Base-by-base conservation (phyloP, 495 filamentous ascomycete genomes). In the Aspergillus heteromorphus region DNA sequence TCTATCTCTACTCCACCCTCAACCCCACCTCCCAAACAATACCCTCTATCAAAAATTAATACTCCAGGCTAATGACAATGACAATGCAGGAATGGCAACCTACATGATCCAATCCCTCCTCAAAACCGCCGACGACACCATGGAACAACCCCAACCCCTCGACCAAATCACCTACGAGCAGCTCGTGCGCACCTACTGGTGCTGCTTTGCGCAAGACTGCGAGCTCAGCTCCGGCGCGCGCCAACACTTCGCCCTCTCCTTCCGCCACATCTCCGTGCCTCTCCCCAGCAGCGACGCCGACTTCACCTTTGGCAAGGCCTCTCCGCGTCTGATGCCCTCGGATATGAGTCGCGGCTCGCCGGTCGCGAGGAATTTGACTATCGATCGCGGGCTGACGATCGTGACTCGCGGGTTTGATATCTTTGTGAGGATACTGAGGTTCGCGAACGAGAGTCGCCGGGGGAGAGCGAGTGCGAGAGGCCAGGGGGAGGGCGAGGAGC, bases 31-130 rank as follows among this genome's bases (percentile, higher is more conserved):
- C 62, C 25, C 20, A 38, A 19, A 34, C 23, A n/a, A n/a, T n/a
- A n/a, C n/a, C n/a, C n/a, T n/a, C 31, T 0, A 14, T 18, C 2
- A 14, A n/a, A n/a, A n/a, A n/a, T n/a, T n/a, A n/a, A n/a, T n/a
- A n/a, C n/a, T n/a, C n/a, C n/a, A n/a, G n/a, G n/a, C n/a, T n/a
- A n/a, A n/a, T n/a, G n/a, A n/a, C n/a, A n/a, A n/a, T n/a, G n/a
- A n/a, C n/a, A n/a, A n/a, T n/a, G n/a, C 41, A 74, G 72, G 73
- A 21, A 76, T 76, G 73, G 73, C 73, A 4, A 76, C 71, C 0
- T 76, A 76, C 29, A 76, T 76, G 73, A 72, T 76, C 16, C 73
- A 76, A 45, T 74, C 73, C 8, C 63, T 76, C 19, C 57, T 76
- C 16, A 74, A 73, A 49, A 76, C 65, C 47, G 65, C 73, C 25